Evolutionary conservation across 1,284 basidiomycete species (phyloP), one percentile per base, ranked within the genome.

Genomic region (Cryptococcus floricola): DNA sequence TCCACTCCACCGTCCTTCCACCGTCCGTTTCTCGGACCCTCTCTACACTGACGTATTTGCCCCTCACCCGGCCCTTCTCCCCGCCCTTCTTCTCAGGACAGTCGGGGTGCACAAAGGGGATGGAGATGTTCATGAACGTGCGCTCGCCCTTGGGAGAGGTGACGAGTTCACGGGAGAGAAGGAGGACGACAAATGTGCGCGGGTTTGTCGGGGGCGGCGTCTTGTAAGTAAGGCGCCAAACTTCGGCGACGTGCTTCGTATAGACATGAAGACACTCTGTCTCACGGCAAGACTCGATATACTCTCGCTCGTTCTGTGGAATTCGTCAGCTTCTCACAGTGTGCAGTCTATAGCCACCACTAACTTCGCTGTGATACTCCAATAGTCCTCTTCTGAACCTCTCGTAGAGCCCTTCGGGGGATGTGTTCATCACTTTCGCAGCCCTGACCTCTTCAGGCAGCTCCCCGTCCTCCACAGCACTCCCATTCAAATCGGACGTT

Each of bases 11-110:
- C 19, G 57, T 42, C 2, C 34, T 51, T 2, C 72, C 73, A 18
- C 48, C 57, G 5, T 66, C 57, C 27, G 53, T 41, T 60, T 77
- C 75, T 14, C 48, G 44, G 2, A 77, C 74, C 18, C 64, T 58
- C 56, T 77, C 75, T 16, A 76, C 75, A 3, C 66, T 69, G 13
- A 74, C 70, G 54, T 77, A 77, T 53, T 61, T 64, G n/a, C 72
- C 75, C 37, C 75, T 57, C 4, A 74, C 74, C n/a, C 72, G 59
- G 4, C 44, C 31, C 49, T 68, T 69, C 46, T 77, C 75, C 1
- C 43, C 54, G n/a, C 69, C 71, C 37, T 57, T 39, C 53, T 77
- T 75, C 39, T 68, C 64, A 8, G 63, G 63, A 49, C 68, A 72
- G 19, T 65, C 58, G 9, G 72, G 70, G 59, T 77, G 74, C 2